These are phyloP conservation scores for Amaranthus palmeri DNA, from an alignment of 148 eudicot genomes.

Conservation along the genomic window DNA sequence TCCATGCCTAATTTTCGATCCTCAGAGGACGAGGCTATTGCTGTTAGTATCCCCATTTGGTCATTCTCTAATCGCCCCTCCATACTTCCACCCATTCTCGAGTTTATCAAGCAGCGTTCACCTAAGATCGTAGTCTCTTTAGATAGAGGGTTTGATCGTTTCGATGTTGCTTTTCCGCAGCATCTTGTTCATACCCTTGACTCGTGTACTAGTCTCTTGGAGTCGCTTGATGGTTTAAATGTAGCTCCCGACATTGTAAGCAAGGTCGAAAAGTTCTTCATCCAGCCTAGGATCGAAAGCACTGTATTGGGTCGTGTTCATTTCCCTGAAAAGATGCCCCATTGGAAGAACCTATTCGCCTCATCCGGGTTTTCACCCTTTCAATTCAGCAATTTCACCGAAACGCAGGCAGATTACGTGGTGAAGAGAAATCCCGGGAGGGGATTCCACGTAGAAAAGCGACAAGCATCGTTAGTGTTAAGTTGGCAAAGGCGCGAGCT, in stretches of 20 bases:
- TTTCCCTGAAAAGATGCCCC: constrained; percentile 64
- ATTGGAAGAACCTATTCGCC: constrained; percentile 74
- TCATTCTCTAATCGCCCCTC: constrained; percentile 45
- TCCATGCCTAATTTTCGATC: constrained; percentile 41
- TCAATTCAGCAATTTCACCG: constrained; percentile 75
- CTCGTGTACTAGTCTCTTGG: constrained; percentile 64
- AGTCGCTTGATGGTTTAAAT: constrained; percentile 83
- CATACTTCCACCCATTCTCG: constrained; percentile 48
- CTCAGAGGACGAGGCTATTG: constrained; percentile 65
- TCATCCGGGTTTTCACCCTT: constrained; percentile 62
- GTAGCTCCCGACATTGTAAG: constrained; percentile 52
- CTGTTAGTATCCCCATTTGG: constrained; percentile 71
- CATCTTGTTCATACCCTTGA: constrained; percentile 72
- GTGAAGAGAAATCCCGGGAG: constrained; percentile 73
- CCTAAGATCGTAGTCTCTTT: constrained; percentile 77
- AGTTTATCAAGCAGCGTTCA: constrained; percentile 58
- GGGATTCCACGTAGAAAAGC: constrained; percentile 81
- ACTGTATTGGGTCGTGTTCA: constrained; percentile 57
- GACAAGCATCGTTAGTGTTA: constrained; percentile 73
- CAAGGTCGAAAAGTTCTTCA: constrained; percentile 74
- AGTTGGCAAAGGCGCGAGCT: constrained; percentile 89
- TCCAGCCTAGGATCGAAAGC: constrained; percentile 75
- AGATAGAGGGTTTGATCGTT: constrained; percentile 77
- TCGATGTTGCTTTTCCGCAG: constrained; percentile 67
- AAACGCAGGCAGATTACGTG: constrained; percentile 80